Conservation (phyloP, 768 basidiomycete species). For the Boletales sp. region DNA sequence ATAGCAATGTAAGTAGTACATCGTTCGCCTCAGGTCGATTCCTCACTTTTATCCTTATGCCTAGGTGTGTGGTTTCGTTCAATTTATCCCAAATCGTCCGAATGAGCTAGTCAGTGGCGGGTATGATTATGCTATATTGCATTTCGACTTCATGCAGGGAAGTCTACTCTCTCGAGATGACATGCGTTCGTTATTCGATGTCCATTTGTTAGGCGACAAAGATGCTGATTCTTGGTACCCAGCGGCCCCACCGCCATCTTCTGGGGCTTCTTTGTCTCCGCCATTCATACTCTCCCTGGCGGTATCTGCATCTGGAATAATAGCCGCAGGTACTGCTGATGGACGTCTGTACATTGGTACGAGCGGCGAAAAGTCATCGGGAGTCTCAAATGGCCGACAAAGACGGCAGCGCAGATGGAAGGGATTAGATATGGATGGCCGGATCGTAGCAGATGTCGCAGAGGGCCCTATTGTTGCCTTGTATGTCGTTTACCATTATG, state of each 20-base stretch:
- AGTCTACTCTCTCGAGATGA: conserved; percentile 55
- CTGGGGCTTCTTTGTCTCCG: conserved; percentile 61
- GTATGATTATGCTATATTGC: conserved; percentile 65
- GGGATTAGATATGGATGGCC: conserved; percentile 52
- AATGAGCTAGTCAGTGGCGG: conserved; percentile 75
- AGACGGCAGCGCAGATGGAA: conserved; percentile 68
- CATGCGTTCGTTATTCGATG: conserved; percentile 42
- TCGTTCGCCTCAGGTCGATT: background rate
- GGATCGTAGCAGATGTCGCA: conserved; percentile 48
- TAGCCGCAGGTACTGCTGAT: conserved; percentile 75
- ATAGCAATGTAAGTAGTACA: conserved; percentile 51
- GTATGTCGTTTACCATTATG: conserved; percentile 37
- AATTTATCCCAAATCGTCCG: conserved; percentile 68
- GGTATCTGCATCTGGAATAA: conserved; percentile 52
- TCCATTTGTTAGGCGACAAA: background rate
- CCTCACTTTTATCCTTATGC: conserved; percentile 2
- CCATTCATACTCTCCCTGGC: conserved; percentile 69
- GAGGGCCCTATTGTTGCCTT: conserved; percentile 73
- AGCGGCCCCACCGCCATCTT: conserved; percentile 39
- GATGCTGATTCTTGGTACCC: background rate
- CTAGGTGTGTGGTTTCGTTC: conserved; percentile 68
- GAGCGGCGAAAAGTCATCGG: conserved; percentile 54
- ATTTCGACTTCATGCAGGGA: conserved; percentile 61
- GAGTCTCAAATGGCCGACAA: conserved; percentile 35
- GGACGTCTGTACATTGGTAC: conserved; percentile 68